Evolutionary conservation across 2,329 filamentous ascomycete genomes (phyloP), one percentile per base, ranked within the genome.

Genomic region (Microdochium nivale): DNA sequence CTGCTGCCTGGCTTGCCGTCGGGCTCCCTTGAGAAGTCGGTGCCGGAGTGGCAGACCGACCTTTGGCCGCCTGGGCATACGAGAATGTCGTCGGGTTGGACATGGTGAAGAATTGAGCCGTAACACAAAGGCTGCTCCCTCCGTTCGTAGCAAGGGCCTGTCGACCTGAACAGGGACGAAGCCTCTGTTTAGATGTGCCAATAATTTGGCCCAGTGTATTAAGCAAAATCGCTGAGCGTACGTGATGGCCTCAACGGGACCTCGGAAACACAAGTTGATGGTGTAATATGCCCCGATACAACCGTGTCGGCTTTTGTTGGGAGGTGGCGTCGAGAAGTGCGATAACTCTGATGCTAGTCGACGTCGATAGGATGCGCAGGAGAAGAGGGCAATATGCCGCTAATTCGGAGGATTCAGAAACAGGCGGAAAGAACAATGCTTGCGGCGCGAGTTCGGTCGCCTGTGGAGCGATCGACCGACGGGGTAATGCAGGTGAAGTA

Each of bases 51-150:
- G 76, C 65, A 52, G 80, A 73, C 62, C 86, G 80, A 64, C 91
- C 90, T 70, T 94, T 94, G 54, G 92, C 92, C 65, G 92, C 92
- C 78, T 96, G 90, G 62, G 92, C 92, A 70, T 97, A 97, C 54
- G 92, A 96, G 67, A 96, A 96, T 32, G 81, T 76, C 55, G 81
- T 76, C 56, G 80, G 61, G 53, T 69, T 68, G 57, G 78, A 78
- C 79, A 81, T 82, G 49, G 60, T 61, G 59, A 19, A 19, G n/a
- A 24, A 19, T n/a, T 19, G 19, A 21, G 16, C 40, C 19, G 9
- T 19, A 13, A 44, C 14, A 23, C 21, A 3, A 8, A 5, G 19
- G 21, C 10, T 10, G 40, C 19, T 44, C 40, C 3, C 4, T 7
- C n/a, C 16, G 33, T 19, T 5, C 7, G 13, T 7, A 16, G 14